These are phyloP conservation scores for Calonectria honghensis DNA, from an alignment of 2,329 filamentous ascomycete genomes.

Conservation along the genomic window DNA sequence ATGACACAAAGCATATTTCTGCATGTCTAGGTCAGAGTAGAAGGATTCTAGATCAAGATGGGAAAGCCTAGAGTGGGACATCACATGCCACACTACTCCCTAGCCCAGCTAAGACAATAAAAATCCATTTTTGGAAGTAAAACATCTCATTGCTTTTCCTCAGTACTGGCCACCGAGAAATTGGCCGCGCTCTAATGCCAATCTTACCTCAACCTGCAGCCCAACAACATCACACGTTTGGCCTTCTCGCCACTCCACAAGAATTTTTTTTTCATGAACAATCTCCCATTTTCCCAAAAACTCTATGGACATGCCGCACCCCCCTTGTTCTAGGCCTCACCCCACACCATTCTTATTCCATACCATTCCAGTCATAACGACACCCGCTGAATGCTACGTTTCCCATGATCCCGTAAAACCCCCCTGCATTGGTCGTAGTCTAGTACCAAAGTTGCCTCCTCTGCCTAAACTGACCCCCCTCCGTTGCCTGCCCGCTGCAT, in stretches of 20 bases:
- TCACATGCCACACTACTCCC: neutral
- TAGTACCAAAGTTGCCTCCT: constrained; percentile 26
- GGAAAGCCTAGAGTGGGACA: neutral
- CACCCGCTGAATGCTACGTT: constrained; percentile 36
- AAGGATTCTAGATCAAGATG: neutral
- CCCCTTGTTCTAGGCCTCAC: constrained; percentile 26
- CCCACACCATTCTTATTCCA: constrained; percentile 16
- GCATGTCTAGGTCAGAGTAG: neutral
- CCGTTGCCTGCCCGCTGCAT: constrained; percentile 27
- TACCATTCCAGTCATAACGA: constrained; percentile 32
- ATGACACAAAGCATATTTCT: constrained; percentile 8
- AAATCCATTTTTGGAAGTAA: neutral
- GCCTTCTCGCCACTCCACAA: neutral
- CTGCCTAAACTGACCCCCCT: neutral
- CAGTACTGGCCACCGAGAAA: neutral
- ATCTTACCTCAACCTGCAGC: neutral
- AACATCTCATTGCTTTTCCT: neutral
- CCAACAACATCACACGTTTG: neutral
- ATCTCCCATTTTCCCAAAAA: constrained; percentile 30
- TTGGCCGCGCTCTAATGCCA: neutral
- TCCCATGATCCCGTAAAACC: constrained; percentile 28
- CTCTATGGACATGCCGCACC: constrained; percentile 36
- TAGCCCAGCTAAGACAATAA: neutral
- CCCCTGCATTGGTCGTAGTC: constrained; percentile 35
- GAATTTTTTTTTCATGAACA: constrained; percentile 30